Evolutionary conservation across 2,329 filamentous ascomycete genomes (phyloP).

Genomic region (Botrytis paeoniae): DNA sequence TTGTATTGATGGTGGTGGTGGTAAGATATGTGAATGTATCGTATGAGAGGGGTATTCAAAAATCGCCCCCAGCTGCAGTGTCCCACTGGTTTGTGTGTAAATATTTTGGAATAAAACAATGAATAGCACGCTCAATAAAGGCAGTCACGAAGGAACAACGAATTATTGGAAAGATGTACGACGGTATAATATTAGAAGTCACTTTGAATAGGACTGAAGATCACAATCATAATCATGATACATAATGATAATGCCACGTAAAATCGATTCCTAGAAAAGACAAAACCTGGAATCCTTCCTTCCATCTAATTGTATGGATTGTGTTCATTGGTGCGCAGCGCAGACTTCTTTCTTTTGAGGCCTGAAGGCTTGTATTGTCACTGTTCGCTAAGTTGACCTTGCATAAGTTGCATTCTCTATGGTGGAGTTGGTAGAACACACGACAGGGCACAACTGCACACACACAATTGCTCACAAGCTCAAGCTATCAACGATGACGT

Average conservation of each 20-base stretch:
- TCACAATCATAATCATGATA: neutral
- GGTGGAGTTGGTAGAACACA: neutral
- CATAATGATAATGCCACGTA: conserved; percentile 9
- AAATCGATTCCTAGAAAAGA: neutral
- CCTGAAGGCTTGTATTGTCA: neutral
- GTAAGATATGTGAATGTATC: neutral
- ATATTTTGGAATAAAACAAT: neutral
- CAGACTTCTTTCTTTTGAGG: neutral
- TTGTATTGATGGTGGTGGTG: neutral
- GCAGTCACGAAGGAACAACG: neutral
- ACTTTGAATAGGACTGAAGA: neutral
- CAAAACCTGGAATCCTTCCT: neutral
- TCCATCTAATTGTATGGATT: neutral
- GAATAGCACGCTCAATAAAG: neutral
- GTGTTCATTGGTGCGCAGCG: conserved; percentile 7
- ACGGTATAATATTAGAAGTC: neutral
- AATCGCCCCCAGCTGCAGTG: neutral
- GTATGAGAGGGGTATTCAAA: conserved; percentile 5
- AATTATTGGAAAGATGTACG: neutral
- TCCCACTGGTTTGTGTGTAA: neutral
- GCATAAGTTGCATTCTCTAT: neutral
- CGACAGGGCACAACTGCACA: neutral
- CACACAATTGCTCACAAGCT: neutral
- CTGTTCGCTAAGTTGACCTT: neutral
- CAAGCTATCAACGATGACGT: neutral